A percentile compares a stretch with the other conserved stretches of the same genome.
Evolutionary conservation across 495 filamentous ascomycete genomes (phyloP).

Genomic region (Lophiotrema nucula): DNA sequence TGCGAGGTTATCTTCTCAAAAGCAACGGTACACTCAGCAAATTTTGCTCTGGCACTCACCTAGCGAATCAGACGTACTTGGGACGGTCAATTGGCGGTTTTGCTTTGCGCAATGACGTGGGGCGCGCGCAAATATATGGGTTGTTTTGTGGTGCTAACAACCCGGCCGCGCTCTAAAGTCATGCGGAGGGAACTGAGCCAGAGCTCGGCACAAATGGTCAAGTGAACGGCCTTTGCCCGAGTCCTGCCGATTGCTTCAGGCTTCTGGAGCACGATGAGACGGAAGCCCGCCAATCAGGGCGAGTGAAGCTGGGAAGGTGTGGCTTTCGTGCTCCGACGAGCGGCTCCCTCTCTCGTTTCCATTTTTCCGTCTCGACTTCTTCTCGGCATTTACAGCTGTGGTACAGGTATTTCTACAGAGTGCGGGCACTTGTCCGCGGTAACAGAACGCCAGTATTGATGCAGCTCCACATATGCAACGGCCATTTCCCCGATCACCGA

Average conservation of each 20-base stretch:
- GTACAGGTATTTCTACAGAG: constrained; percentile 20
- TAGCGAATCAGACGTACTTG: not conserved
- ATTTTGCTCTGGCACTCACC: too few relatives aligned
- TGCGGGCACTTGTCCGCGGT: not conserved
- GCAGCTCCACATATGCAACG: too few relatives aligned
- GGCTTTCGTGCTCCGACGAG: constrained; percentile 27
- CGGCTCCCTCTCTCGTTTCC: constrained; percentile 9
- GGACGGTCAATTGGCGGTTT: constrained; percentile 14
- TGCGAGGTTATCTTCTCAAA: too few relatives aligned
- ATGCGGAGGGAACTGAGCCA: too few relatives aligned
- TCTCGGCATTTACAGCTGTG: constrained; percentile 11
- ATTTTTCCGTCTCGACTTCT: constrained; percentile 7
- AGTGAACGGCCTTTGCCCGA: constrained; percentile 18
- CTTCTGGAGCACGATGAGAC: not conserved
- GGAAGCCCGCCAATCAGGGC: not conserved
- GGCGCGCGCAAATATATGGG: constrained; percentile 9
- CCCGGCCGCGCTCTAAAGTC: constrained; percentile 29
- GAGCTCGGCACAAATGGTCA: constrained; percentile 27
- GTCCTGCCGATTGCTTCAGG: constrained; percentile 25
- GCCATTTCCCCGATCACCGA: not conserved
- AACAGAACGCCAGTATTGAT: not conserved
- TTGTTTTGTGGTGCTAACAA: not conserved
- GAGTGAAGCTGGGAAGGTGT: not conserved
- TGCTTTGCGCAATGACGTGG: constrained; percentile 23
- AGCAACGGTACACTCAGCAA: too few relatives aligned